Evolutionary conservation across 2,329 filamentous ascomycete species (phyloP).

Genomic region (Aspergillus awamori): DNA sequence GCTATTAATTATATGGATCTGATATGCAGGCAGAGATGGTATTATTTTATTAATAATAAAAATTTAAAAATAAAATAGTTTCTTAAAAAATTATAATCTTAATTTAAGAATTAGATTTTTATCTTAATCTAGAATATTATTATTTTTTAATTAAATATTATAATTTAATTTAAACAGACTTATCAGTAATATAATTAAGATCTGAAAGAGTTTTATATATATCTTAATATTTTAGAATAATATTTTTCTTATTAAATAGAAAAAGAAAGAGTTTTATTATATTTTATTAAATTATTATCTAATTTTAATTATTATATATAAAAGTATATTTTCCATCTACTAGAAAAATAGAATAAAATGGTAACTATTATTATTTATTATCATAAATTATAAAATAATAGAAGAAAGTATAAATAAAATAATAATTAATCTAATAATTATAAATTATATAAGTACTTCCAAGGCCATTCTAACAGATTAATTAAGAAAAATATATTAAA

Average conservation of each 20-base stretch:
- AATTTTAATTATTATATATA: not conserved
- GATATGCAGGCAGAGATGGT: too few relatives aligned
- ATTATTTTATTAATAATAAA: too few relatives aligned
- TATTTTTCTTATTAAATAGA: not conserved
- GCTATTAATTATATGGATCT: too few relatives aligned
- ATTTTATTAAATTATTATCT: not conserved
- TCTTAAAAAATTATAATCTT: too few relatives aligned
- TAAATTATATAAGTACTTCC: too few relatives aligned
- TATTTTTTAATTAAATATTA: conserved; percentile 7
- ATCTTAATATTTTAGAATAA: not conserved
- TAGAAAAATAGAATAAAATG: not conserved
- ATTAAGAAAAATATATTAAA: too few relatives aligned
- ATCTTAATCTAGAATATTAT: conserved; percentile 1
- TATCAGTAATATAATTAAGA: not conserved
- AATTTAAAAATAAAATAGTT: too few relatives aligned
- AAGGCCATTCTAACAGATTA: too few relatives aligned
- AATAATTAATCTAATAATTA: too few relatives aligned
- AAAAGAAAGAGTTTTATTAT: not conserved
- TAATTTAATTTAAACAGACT: not conserved
- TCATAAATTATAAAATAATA: not conserved
- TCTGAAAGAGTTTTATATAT: conserved; percentile 4
- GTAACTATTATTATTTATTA: not conserved
- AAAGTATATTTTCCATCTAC: not conserved
- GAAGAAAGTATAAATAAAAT: too few relatives aligned
- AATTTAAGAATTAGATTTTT: too few relatives aligned